A percentile compares a stretch with the other conserved stretches of the same genome.
phyloP scores from a whole-genome alignment of 306 rosid species.

The Purshia tridentata region DNA sequence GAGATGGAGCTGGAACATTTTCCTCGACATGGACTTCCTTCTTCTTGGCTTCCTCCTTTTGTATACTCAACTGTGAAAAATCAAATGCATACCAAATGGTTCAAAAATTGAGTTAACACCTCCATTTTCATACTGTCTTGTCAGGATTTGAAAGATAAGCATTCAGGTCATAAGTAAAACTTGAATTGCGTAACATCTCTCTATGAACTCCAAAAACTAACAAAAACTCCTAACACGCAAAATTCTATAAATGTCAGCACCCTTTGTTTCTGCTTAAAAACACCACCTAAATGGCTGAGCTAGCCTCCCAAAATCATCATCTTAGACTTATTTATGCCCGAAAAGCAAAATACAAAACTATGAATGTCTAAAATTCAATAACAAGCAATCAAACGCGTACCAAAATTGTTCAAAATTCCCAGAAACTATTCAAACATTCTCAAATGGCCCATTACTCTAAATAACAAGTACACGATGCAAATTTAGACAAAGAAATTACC shows the following conservation, averaged over 20 bases:
- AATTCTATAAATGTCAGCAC: not conserved
- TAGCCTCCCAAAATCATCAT: not conserved
- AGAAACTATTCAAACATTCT: not conserved
- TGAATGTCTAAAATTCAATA: not conserved
- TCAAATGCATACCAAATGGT: conserved; percentile 3
- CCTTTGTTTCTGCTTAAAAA: not conserved
- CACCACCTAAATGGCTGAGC: not conserved
- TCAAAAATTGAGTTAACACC: not conserved
- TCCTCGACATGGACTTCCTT: conserved; percentile 88
- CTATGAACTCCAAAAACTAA: not conserved
- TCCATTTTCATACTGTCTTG: not conserved
- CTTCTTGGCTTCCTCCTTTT: conserved; percentile 95
- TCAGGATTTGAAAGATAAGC: not conserved
- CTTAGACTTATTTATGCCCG: not conserved
- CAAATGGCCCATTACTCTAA: conserved; percentile 3
- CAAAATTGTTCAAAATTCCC: conserved; percentile 3
- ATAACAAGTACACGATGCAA: not conserved
- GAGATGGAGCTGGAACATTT: conserved; percentile 93
- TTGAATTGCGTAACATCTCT: not conserved
- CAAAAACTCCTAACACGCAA: not conserved
- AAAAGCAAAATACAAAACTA: not conserved
- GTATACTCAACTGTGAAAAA: conserved; percentile 57
- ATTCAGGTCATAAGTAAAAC: not conserved
- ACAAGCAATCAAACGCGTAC: not conserved
- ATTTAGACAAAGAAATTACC: conserved; percentile 34